Evolutionary conservation across 305 asterid genomes (phyloP), one percentile per base, ranked within the genome.

Genomic region (Plantago coronopus): DNA sequence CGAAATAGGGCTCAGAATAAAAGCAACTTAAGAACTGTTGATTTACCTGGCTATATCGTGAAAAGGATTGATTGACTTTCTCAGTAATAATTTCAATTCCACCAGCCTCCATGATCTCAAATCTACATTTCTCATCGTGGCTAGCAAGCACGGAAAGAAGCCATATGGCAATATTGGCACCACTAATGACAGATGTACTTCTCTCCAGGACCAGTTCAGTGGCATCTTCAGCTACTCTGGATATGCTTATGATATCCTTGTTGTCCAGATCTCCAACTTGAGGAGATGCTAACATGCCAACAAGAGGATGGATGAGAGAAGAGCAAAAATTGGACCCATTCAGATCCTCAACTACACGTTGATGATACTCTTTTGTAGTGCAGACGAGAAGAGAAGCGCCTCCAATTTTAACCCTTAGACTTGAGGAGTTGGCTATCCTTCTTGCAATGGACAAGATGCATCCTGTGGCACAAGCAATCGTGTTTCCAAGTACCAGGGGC

Each of bases 361-460:
- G 91, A 69, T 81, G 85, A 79, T 87, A 84, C 68, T 87, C 94
- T 77, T 83, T 94, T 42, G 85, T 75, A 59, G 90, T 57, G 67
- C 99, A 94, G 44, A 81, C 94, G 66, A 94, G 94, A 69, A 94
- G 94, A 49, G 97, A 91, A 67, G 95, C 79, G 69, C 99, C 99
- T 64, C 99, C 99, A 59, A 87, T 81, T 78, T 90, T 83, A 60
- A 90, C 80, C 67, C 80, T 70, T 46, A 81, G 68, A 78, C 77
- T 77, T 49, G 86, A 59, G 69, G 95, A 82, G 72, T 76, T 64
- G 42, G 86, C 79, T 45, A 87, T 83, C 83, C 99, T 81, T 74
- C 75, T 79, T 38, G 95, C 81, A 73, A 90, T 69, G 61, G 85
- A 82, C 31, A 84, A 78, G 74, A 85, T 83, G 76, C 97, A 94